Conservation (phyloP, 2,329 filamentous ascomycete genomes). For the Polytolypa hystricis region DNA sequence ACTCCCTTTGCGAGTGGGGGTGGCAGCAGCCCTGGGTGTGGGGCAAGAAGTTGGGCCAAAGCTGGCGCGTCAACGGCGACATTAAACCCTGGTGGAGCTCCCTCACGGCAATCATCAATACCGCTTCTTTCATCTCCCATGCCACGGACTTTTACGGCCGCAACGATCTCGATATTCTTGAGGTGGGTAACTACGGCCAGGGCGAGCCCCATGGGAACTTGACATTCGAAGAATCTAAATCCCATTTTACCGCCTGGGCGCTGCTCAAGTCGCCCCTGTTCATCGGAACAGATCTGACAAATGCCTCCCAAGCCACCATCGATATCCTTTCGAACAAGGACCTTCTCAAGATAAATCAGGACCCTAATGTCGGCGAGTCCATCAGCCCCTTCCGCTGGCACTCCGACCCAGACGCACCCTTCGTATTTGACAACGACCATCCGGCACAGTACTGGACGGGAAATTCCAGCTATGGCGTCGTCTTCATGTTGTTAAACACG, state of each 20-base stretch:
- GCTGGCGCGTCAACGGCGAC: conserved; percentile 14
- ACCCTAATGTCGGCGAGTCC: conserved; percentile 14
- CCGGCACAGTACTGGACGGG: conserved; percentile 19
- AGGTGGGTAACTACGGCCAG: conserved; percentile 16
- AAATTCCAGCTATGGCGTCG: conserved; percentile 16
- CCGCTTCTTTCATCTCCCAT: conserved; percentile 15
- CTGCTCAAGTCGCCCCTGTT: conserved; percentile 15
- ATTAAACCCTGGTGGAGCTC: conserved; percentile 17
- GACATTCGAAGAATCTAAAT: conserved; percentile 13
- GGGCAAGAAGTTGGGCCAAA: conserved; percentile 10
- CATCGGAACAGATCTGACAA: conserved; percentile 15
- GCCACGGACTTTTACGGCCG: conserved; percentile 14
- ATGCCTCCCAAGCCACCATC: conserved; percentile 13
- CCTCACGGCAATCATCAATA: conserved; percentile 17
- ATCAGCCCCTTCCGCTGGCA: conserved; percentile 16
- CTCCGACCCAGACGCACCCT: conserved; percentile 13
- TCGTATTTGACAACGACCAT: conserved; percentile 12
- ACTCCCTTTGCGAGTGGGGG: conserved; percentile 15
- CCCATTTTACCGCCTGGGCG: conserved; percentile 15
- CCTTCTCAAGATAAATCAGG: conserved; percentile 18
- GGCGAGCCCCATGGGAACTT: conserved; percentile 17
- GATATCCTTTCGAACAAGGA: conserved; percentile 16
- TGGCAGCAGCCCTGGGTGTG: conserved; percentile 13
- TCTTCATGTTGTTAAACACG: conserved; percentile 19
- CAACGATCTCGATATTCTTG: conserved; percentile 15